phyloP scores from a whole-genome alignment of 2,329 filamentous ascomycete genomes.

The Aphanocladium album region DNA sequence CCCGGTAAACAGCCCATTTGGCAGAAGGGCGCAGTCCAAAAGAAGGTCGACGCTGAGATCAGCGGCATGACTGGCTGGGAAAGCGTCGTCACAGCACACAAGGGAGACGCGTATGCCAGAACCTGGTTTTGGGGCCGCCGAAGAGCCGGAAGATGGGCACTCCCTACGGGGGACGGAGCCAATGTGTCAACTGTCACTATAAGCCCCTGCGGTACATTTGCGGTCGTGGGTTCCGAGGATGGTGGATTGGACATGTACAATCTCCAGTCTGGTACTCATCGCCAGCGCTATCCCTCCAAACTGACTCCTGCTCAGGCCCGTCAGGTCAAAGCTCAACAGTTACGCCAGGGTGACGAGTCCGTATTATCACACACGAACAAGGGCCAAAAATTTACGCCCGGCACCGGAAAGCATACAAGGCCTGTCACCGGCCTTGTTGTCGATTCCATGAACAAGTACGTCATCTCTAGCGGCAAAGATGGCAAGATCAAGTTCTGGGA shows the following conservation, averaged over 20 bases:
- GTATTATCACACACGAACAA: slow-evolving; percentile 46
- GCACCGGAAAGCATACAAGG: slow-evolving; percentile 70
- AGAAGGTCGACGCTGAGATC: slow-evolving; percentile 62
- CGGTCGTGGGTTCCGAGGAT: slow-evolving; percentile 75
- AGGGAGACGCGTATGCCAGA: slow-evolving; percentile 74
- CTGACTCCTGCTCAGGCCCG: slow-evolving; percentile 74
- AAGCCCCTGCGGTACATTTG: slow-evolving; percentile 90
- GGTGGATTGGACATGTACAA: slow-evolving; percentile 95
- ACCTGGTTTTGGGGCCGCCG: slow-evolving; percentile 99
- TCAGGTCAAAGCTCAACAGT: slow-evolving; percentile 63
- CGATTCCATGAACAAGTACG: slow-evolving; percentile 79
- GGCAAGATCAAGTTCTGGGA: slow-evolving; percentile 98
- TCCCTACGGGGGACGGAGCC: slow-evolving; percentile 78
- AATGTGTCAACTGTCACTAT: slow-evolving; percentile 83
- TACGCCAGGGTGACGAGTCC: slow-evolving; percentile 54
- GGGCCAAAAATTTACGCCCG: slow-evolving; percentile 39
- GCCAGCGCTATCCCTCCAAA: slow-evolving; percentile 79
- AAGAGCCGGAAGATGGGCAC: slow-evolving; percentile 86
- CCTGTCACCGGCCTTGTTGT: slow-evolving; percentile 81
- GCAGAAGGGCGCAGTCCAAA: slow-evolving; percentile 67
- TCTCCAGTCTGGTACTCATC: slow-evolving; percentile 83
- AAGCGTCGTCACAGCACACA: slow-evolving; percentile 90
- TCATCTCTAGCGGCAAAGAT: slow-evolving; percentile 84
- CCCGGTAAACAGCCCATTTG: slow-evolving; percentile 75
- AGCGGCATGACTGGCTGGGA: slow-evolving; percentile 90